Evolutionary conservation across 2,329 filamentous ascomycete species (phyloP), one percentile per base, ranked within the genome.

Genomic region (Aureobasidium sp.): DNA sequence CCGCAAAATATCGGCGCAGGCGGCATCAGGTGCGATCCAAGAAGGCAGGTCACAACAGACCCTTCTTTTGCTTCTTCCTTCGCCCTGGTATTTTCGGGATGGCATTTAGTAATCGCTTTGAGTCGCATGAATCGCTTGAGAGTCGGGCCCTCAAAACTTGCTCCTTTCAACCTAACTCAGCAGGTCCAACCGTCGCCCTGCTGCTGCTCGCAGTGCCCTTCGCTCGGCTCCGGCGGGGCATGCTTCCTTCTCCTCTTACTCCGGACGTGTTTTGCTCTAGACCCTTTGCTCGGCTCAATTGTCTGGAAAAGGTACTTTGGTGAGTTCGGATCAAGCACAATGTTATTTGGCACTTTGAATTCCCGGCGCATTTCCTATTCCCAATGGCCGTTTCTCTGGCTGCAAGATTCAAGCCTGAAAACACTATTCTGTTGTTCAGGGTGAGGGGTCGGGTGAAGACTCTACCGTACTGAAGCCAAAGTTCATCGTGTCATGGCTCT

Each of bases 11-110:
- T 27, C 53, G 53, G 53, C 53, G 53, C 27, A 41, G 41, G 22
- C 53, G 53, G 53, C 53, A 45, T 42, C 37, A 55, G 31, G 51
- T 55, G 15, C 17, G 53, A 34, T 57, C 39, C 8, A 45, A 57
- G 11, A 45, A 45, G 53, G 53, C 53, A 57, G 53, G 53, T 55
- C 51, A 31, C 25, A 45, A 57, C 12, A 17, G 39, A 57, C 53
- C 52, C 53, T 57, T 45, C 9, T 25, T 44, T 44, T 57, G 20
- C 34, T 44, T 20, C 31, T 37, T 29, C 22, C 37, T 55, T 42
- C 51, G 36, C 36, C 42, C 37, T 41, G 51, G 51, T n/a, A 2
- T 12, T 29, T 41, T 25, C 6, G 15, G 17, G 25, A 36, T 25
- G 14, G 25, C 45, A 47, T 53, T n/a, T 27, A 29, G 51, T 53